Base-by-base conservation (phyloP, 176 grass and related monocot genomes). In the Chrysopogon serrulatus region DNA sequence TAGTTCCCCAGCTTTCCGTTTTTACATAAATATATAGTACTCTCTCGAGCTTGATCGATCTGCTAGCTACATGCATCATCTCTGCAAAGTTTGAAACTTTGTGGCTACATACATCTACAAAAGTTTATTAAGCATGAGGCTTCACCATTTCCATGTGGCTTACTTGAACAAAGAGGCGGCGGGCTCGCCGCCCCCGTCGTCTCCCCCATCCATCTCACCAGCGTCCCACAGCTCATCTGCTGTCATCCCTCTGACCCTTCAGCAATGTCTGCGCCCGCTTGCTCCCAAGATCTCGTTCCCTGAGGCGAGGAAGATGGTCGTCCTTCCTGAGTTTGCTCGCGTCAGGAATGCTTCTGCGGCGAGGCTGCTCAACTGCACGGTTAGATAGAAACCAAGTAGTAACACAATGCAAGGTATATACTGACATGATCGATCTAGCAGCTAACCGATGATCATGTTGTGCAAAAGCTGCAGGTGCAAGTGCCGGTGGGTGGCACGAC, bases 401-500 rank as follows among this genome's bases (percentile, higher is more conserved):
- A 31, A 9, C 56, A 23, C 2, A 15, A 15, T 13, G 9, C 2
- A 10, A 3, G 12, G 12, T 4, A 5, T 0, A 2, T 11, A 16
- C 5, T 73, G 26, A 35, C 15, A 59, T 79, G 65, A 47, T 27
- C 34, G 23, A 43, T 19, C 30, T 71, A 32, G 30, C 14, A 57
- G 5, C 35, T 5, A 4, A 44, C 47, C 39, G 21, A 57, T 70
- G 30, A 17, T 24, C 49, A 23, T 54, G 21, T 45, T 34, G 27
- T 60, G 49, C 15, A 12, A 48, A 16, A 19, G 26, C n/a, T 83
- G 35, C 82, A 88, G 86, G 79, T 88, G 85, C 79, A 95, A 18
- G 76, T 91, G 79, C 92, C 82, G 31, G 39, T 77, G 18, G 68
- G 79, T 5, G 93, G 89, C 43, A 76, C 90, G 72, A 95, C 96